Evolutionary conservation across 148 eudicot genomes (phyloP), one percentile per base, ranked within the genome.

Genomic region (Oxyria digyna): DNA sequence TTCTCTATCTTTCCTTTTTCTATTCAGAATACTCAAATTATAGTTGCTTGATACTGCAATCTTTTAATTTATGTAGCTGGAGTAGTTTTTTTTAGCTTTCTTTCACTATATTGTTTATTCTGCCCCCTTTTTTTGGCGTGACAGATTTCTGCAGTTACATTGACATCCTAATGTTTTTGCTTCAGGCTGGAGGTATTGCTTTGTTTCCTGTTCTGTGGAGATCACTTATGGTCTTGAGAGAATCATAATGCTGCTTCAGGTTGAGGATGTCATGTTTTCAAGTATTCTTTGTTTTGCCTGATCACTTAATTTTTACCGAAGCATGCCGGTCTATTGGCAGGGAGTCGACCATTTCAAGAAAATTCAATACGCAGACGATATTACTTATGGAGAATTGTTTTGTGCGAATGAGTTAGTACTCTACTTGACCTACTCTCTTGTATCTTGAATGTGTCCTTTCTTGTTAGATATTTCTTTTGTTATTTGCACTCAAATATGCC

Each of bases 281-380:
- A 33, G 31, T 29, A 41, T 14, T 29, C 13, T 67, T 46, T 69
- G 43, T 35, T 31, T 18, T 40, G 17, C 45, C 38, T 37, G 26
- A 40, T 35, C 24, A 1, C n/a, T 71, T 70, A 41, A 67, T 49
- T 55, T 72, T 42, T 69, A 37, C 70, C 78, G 67, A 82, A 68
- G 35, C 42, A 78, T 77, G 23, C 73, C 37, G 38, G 62, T 18
- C 43, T 45, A 63, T 78, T 74, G 69, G 76, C 81, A 91, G 99
- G 96, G 96, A 76, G 99, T 95, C 59, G 99, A 95, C 76, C 99
- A 91, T 85, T 95, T 95, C 84, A 95, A 95, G 83, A 95, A 91
- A 77, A 91, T 95, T 74, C 84, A 85, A 54, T 95, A 95, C 77
- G 91, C 99, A 38, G 80, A 95, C 75, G 99, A 97, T 69, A 95